These are phyloP conservation scores for Brassica juncea DNA, from an alignment of 345 rosid genomes.

Conservation along the genomic window DNA sequence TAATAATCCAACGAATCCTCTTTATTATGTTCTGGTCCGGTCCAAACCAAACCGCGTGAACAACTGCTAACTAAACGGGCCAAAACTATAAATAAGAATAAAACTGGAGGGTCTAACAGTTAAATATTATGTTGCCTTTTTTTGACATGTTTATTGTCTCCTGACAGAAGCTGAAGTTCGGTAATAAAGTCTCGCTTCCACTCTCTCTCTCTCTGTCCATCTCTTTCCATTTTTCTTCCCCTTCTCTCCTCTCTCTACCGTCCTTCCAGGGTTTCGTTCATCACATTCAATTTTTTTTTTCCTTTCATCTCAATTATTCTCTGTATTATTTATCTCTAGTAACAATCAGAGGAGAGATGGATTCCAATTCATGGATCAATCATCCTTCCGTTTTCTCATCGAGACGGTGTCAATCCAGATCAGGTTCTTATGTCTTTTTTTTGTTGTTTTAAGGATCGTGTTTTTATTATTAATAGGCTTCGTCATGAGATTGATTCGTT, in stretches of 20 bases:
- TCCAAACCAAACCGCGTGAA: conserved; percentile 29
- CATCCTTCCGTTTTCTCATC: conserved; percentile 38
- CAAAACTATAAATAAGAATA: conserved; percentile 1
- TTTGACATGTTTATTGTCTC: not conserved
- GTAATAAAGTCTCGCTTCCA: conserved; percentile 34
- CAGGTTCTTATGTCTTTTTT: conserved; percentile 23
- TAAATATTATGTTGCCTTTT: not conserved
- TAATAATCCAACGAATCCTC: not conserved
- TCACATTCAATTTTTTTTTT: not conserved
- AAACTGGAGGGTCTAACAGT: conserved; percentile 8
- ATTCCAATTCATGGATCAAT: conserved; percentile 40
- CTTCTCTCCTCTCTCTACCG: not conserved
- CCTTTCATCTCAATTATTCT: not conserved
- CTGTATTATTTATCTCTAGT: not conserved
- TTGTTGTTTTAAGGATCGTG: not conserved
- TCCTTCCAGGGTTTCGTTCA: conserved; percentile 32
- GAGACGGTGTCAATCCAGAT: conserved; percentile 33
- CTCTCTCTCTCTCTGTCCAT: conserved; percentile 23
- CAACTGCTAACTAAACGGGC: not conserved
- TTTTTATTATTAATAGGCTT: not conserved
- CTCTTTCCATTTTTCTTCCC: not conserved
- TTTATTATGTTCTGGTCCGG: not conserved
- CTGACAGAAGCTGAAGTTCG: conserved; percentile 27
- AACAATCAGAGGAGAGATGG: conserved; percentile 21
- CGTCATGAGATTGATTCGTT: conserved; percentile 4